A percentile compares a stretch with the other conserved stretches of the same genome.
Evolutionary conservation across 2,329 filamentous ascomycete genomes (phyloP).

Genomic region (Cladosporium cucumerinum): DNA sequence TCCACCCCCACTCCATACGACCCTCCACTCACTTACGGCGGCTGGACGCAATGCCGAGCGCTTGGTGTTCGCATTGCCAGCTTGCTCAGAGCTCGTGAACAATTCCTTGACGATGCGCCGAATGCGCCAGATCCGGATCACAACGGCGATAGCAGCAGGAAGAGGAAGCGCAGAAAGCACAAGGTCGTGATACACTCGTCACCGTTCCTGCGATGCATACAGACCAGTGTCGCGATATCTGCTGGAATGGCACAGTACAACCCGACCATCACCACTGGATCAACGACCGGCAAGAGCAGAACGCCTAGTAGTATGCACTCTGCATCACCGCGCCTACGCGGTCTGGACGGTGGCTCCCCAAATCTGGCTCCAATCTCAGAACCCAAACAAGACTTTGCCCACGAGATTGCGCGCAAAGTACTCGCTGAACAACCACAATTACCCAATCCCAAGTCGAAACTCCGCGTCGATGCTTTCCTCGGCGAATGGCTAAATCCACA

Average conservation of each 20-base stretch:
- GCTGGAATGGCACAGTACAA: constrained; percentile 74
- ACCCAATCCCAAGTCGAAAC: constrained; percentile 49
- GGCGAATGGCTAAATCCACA: constrained; percentile 93
- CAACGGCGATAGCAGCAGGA: constrained; percentile 16
- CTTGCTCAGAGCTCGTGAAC: constrained; percentile 56
- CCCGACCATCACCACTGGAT: constrained; percentile 33
- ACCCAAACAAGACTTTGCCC: constrained; percentile 38
- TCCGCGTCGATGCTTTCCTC: constrained; percentile 87
- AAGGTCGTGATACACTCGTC: constrained; percentile 86
- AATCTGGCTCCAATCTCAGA: constrained; percentile 35
- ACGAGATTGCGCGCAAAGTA: constrained; percentile 34
- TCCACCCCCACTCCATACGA: constrained; percentile 93
- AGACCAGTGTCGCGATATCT: constrained; percentile 84
- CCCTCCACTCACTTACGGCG: constrained; percentile 88
- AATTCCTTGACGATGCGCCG: constrained; percentile 18
- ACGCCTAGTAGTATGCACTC: constrained; percentile 31
- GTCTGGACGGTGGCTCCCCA: constrained; percentile 26
- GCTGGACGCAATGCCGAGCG: constrained; percentile 81
- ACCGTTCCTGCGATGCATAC: constrained; percentile 89
- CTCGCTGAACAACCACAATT: constrained; percentile 34
- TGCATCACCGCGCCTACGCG: constrained; percentile 32
- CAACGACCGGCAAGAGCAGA: constrained; percentile 28
- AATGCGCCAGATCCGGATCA: background rate
- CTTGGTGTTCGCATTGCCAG: constrained; percentile 81
- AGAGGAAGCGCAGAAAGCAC: constrained; percentile 58